Evolutionary conservation across 2,329 filamentous ascomycete genomes (phyloP), one percentile per base, ranked within the genome.

Genomic region (Fusarium zealandicum): DNA sequence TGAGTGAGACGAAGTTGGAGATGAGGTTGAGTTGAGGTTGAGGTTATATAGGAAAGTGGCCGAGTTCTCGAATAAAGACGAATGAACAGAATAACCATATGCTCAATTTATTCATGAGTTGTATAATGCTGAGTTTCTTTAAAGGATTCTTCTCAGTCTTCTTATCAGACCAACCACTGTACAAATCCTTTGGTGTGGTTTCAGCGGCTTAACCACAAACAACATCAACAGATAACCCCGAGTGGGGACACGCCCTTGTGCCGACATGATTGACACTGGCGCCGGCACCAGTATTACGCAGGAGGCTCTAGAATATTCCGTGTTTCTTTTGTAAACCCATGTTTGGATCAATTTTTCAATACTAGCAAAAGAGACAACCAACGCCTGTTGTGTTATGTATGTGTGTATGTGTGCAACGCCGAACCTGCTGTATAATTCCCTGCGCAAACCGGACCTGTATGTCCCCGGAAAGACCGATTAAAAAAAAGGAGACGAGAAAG

Each of bases 391-490:
- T 47, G 22, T 9, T 25, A 22, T 25, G 12, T 31, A 13, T 32
- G 20, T 40, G 18, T 25, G 16, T 25, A 12, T 31, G 12, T 32
- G 20, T 40, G 18, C 47, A 63, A 63, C 59, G 59, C 59, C 43
- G 39, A 56, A 51, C 59, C 16, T 61, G 47, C 57, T 57, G 47
- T 40, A 60, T 35, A 45, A 35, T 47, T 61, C 45, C 45, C 57
- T 42, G 27, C 43, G 13, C 33, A 59, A 59, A 38, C 18, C 41
- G n/a, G 22, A 51, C 35, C 22, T 48, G 33, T 40, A 31, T 60
- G 33, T 62, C 43, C 54, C 35, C 37, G 27, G 59, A 61, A 61
- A 27, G 10, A 27, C 10, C 11, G 28, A 31, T n/a, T 13, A 31
- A 31, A 59, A 35, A 14, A 27, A 43, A 46, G 30, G 17, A 41